A percentile compares a stretch with the other conserved stretches of the same genome.
phyloP scores from a whole-genome alignment of 2,329 filamentous ascomycete species.

The Colletotrichum spinosum region DNA sequence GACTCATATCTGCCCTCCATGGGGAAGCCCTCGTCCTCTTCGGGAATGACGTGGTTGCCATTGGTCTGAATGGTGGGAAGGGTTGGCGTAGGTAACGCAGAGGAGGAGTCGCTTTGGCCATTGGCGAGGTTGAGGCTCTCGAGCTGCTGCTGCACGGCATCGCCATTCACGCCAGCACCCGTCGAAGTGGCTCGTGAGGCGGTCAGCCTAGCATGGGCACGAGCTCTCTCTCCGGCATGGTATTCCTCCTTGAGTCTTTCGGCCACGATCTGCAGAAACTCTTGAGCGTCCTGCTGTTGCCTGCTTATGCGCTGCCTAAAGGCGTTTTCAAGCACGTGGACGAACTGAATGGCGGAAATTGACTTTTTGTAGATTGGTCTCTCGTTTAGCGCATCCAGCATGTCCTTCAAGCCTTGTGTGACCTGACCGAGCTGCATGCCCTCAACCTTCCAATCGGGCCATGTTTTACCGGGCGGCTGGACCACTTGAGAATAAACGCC shows the following conservation, averaged over 20 bases:
- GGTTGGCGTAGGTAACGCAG: constrained; percentile 32
- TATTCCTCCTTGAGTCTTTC: constrained; percentile 96
- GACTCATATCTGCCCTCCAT: constrained; percentile 93
- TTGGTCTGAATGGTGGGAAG: constrained; percentile 34
- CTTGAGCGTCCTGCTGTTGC: constrained; percentile 97
- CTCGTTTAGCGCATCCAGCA: constrained; percentile 93
- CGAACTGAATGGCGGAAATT: constrained; percentile 87
- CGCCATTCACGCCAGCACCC: constrained; percentile 37
- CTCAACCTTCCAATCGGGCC: constrained; percentile 71
- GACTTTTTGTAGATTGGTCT: constrained; percentile 94
- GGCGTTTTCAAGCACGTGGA: constrained; percentile 83
- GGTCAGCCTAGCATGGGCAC: constrained; percentile 63
- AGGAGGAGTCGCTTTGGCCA: constrained; percentile 21
- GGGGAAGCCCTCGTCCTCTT: constrained; percentile 73
- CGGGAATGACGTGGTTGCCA: constrained; percentile 23
- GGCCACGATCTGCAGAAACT: constrained; percentile 93
- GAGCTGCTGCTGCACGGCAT: constrained; percentile 46
- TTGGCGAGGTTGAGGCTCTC: constrained; percentile 42
- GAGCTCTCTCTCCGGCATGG: constrained; percentile 82
- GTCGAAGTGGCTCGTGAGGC: constrained; percentile 37
- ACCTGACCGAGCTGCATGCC: constrained; percentile 84
- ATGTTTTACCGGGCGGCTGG: constrained; percentile 55
- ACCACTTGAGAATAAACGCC: constrained; percentile 78
- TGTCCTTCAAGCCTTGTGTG: constrained; percentile 89
- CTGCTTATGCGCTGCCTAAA: constrained; percentile 92